Conservation (phyloP, 768 basidiomycete species). For the Amyloporia xantha region DNA sequence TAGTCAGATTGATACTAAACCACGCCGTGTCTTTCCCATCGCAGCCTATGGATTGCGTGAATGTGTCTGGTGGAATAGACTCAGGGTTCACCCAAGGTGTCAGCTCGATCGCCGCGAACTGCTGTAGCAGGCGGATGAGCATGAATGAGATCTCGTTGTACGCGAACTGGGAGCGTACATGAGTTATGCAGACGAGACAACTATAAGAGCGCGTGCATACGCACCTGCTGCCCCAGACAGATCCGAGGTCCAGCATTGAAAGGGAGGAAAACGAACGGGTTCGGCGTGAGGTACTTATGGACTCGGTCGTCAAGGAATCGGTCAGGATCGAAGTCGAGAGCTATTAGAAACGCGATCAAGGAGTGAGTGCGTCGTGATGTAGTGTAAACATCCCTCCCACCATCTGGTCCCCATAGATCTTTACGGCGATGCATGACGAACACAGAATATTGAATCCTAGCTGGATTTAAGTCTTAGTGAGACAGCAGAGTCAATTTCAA, state of each 20-base stretch:
- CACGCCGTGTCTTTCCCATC: conserved; percentile 44
- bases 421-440: conserved; percentile 60
- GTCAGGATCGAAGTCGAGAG: conserved; percentile 51
- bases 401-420: conserved; percentile 69
- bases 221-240: conserved; percentile 47
- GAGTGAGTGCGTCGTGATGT: neutral
- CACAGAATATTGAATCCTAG: conserved; percentile 39
- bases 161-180: conserved; percentile 40
- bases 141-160: conserved; percentile 51
- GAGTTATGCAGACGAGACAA: neutral
- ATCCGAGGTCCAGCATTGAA: conserved; percentile 66
- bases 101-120: conserved; percentile 36
- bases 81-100: conserved; percentile 23
- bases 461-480: neutral
- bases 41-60: conserved; percentile 20
- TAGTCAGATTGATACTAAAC: conserved; percentile 46
- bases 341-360: conserved; percentile 13
- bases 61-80: conserved; percentile 22
- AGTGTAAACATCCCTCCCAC: conserved; percentile 24
- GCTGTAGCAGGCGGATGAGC: conserved; percentile 45
- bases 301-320: conserved; percentile 56
- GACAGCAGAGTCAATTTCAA: neutral
- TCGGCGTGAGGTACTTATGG: conserved; percentile 46
- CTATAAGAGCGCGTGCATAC: neutral
- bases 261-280: conserved; percentile 64